Conservation (phyloP, 257 asterid species). For the Lantana camara region DNA sequence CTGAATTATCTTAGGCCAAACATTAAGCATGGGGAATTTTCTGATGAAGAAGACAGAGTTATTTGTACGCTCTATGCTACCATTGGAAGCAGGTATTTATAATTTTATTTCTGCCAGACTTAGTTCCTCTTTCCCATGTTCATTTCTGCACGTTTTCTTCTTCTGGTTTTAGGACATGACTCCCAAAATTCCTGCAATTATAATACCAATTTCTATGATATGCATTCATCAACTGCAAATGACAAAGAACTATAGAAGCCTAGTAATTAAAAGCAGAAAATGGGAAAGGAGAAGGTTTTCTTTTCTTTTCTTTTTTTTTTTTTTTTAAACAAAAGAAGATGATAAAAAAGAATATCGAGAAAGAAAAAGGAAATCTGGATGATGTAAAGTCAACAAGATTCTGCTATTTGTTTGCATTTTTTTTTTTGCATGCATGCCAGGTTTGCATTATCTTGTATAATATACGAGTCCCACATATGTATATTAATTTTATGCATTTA, state of each 20-base stretch:
- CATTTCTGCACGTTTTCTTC: background rate
- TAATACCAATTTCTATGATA: too few species aligned
- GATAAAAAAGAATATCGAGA: background rate
- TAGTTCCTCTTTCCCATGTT: background rate
- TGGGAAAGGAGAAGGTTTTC: constrained; percentile 22
- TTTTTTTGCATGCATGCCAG: constrained; percentile 47
- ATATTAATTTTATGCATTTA: too few species aligned
- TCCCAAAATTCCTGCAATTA: too few species aligned
- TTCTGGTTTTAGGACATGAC: too few species aligned
- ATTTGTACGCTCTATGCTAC: constrained; percentile 73
- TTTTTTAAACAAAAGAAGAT: too few species aligned
- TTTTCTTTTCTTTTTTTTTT: too few species aligned
- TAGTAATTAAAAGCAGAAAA: constrained; percentile 23
- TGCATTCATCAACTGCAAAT: constrained; percentile 21
- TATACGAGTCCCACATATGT: too few species aligned
- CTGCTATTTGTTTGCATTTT: constrained; percentile 35
- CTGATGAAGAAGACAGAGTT: constrained; percentile 81
- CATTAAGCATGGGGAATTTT: constrained; percentile 82
- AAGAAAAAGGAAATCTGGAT: background rate
- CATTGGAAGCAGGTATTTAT: constrained; percentile 91
- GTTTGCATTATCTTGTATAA: too few species aligned
- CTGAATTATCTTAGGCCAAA: constrained; percentile 87
- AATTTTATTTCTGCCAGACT: too few species aligned
- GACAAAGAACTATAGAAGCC: constrained; percentile 24
- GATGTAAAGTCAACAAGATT: constrained; percentile 6